phyloP scores from a whole-genome alignment of 805 yeast genomes.

The Ogataea polymorpha region DNA sequence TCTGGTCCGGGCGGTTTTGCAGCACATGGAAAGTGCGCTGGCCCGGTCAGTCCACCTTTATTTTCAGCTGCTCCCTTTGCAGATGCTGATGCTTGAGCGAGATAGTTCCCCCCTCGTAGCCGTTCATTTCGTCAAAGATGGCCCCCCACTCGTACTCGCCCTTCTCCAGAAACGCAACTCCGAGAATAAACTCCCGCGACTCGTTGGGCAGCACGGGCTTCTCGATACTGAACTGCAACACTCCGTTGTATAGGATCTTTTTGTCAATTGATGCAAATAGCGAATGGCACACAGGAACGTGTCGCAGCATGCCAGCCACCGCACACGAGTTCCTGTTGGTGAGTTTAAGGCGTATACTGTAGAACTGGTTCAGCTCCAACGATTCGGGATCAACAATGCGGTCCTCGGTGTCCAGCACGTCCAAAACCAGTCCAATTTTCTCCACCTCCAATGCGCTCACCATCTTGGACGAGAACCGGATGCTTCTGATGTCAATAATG shows the following conservation, averaged over 20 bases:
- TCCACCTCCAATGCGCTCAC: slow-evolving; percentile 50
- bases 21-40: too few relatives aligned
- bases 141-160: slow-evolving; percentile 86
- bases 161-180: slow-evolving; percentile 63
- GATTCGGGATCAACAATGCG: slow-evolving; percentile 24
- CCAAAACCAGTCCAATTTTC: slow-evolving; percentile 42
- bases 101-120: slow-evolving; percentile 21
- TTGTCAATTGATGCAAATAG: slow-evolving; percentile 42
- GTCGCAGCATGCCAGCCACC: slow-evolving; percentile 57
- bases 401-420: slow-evolving; percentile 20
- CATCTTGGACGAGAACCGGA: slow-evolving; percentile 63
- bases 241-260: slow-evolving; percentile 68
- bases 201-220: slow-evolving; percentile 42
- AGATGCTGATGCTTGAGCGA: slow-evolving; percentile 33
- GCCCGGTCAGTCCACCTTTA: slow-evolving; percentile 14
- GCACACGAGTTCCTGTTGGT: slow-evolving; percentile 42
- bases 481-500: slow-evolving; percentile 59
- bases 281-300: slow-evolving; percentile 45
- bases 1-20: too few relatives aligned
- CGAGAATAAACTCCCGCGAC: slow-evolving; percentile 41
- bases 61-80: slow-evolving; percentile 37
- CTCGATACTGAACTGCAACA: slow-evolving; percentile 54
- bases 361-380: slow-evolving; percentile 46
- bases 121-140: slow-evolving; percentile 45
- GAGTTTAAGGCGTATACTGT: slow-evolving; percentile 47